Evolutionary conservation across 202 grass and related monocot species (phyloP), one percentile per base, ranked within the genome.

Genomic region (Digitaria exilis): DNA sequence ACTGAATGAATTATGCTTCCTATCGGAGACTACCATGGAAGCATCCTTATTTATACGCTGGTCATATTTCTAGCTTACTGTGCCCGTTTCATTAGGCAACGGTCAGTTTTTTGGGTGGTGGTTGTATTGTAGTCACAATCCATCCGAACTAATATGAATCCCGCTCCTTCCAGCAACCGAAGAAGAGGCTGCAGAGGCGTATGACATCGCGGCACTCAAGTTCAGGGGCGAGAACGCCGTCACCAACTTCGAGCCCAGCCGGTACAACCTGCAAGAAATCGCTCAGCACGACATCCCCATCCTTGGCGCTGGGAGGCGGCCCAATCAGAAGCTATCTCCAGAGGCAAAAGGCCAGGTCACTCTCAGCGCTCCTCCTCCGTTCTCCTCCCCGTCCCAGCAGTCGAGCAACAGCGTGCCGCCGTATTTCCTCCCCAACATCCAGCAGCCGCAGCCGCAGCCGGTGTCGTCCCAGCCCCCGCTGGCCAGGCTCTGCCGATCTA

Each of bases 181-280:
- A 84, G 89, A 92, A 82, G 93, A 96, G 80, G 96, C 96, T 18
- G 96, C 96, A 16, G 93, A 98, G 73, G 96, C 96, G 1, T 98
- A 98, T 73, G 96, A 98, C 64, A 85, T 98, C 25, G 93, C 93
- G 16, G 93, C 96, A 14, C 85, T 98, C 37, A 98, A 98, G 81
- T 98, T 96, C 85, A 91, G 96, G 55, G 96, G 96, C 32, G 78
- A 62, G 32, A 94, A 89, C 50, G 96, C 93, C 0, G 91, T 98
- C 13, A 98, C 96, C 46, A 97, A 98, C 84, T 98, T 98, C 46
- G 80, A 90, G 69, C 85, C 92, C n/a, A 87, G 91, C 65, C 84
- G 89, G 49, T 96, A 98, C 77, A 84, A 98, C 70, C 78, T 98
- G 44, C 89, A 90, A 77, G 89, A 87, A 10, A 96, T 96, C 71